These are phyloP conservation scores for Triglochin maritima DNA, from an alignment of 106 monocot species.

Conservation along the genomic window DNA sequence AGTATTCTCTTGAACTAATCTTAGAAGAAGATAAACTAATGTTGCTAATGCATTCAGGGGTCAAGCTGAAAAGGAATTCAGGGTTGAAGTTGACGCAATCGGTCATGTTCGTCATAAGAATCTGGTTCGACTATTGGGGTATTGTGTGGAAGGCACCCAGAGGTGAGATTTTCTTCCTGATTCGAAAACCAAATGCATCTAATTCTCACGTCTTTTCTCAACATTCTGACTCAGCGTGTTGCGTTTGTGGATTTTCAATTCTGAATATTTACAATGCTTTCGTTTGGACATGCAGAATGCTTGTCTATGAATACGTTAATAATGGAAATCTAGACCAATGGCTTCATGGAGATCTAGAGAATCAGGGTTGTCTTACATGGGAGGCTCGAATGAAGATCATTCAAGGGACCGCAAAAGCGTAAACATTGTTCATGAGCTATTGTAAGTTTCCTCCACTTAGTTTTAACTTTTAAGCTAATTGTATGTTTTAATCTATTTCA, in stretches of 20 bases:
- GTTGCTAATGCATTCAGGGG: conserved; percentile 17
- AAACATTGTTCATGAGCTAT: conserved; percentile 6
- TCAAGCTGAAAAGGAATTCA: conserved; percentile 47
- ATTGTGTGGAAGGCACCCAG: conserved; percentile 48
- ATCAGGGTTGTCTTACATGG: conserved; percentile 50
- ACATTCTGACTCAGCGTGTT: neutral
- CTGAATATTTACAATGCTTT: neutral
- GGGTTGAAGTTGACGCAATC: conserved; percentile 52
- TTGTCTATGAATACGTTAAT: conserved; percentile 73
- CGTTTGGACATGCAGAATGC: conserved; percentile 35
- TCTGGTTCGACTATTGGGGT: conserved; percentile 40
- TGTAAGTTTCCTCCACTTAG: neutral
- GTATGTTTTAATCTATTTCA: conserved; percentile 7
- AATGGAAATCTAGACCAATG: conserved; percentile 81
- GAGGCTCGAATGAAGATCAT: conserved; percentile 63
- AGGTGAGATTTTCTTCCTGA: conserved; percentile 9
- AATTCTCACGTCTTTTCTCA: neutral
- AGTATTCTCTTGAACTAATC: too few species aligned
- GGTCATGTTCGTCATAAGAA: conserved; percentile 52
- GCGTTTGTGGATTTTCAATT: neutral
- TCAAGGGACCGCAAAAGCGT: conserved; percentile 63
- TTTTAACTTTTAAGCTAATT: neutral
- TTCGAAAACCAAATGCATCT: neutral
- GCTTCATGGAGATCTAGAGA: conserved; percentile 66
- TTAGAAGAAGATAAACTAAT: too few species aligned